Percentiles rank a stretch among this genome's conserved stretches.
Evolutionary conservation across 2,329 filamentous ascomycete species (phyloP).

Genomic region (Botryotinia globosa): DNA sequence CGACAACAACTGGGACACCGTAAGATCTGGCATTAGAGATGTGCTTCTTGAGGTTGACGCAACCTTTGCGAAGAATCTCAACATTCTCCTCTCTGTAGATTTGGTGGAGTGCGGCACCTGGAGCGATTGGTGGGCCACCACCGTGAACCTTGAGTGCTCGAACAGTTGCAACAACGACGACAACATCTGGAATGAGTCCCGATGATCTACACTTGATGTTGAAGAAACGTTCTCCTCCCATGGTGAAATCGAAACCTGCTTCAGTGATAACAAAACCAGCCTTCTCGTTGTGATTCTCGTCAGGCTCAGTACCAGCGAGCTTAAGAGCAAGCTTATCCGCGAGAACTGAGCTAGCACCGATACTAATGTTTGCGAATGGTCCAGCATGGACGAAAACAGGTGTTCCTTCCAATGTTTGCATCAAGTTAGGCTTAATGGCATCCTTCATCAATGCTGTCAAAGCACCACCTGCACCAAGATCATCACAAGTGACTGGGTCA

Average conservation of each 20-base stretch:
- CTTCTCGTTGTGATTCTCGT: conserved; percentile 79
- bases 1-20: conserved; percentile 90
- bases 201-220: conserved; percentile 99
- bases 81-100: conserved; percentile 94
- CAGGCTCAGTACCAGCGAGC: conserved; percentile 87
- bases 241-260: conserved; percentile 98
- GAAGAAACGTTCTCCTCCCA: conserved; percentile 99
- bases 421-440: conserved; percentile 97
- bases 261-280: conserved; percentile 94
- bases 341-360: conserved; percentile 91
- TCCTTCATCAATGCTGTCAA: conserved; percentile 95
- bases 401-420: conserved; percentile 97
- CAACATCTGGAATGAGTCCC: conserved; percentile 86
- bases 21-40: conserved; percentile 86
- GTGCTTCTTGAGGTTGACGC: conserved; percentile 93
- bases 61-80: conserved; percentile 84
- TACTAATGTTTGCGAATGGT: conserved; percentile 97
- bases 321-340: conserved; percentile 95
- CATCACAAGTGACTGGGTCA: conserved; percentile 92
- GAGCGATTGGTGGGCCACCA: conserved; percentile 88
- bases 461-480: conserved; percentile 88
- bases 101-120: conserved; percentile 78
- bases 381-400: conserved; percentile 97
- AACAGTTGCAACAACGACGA: conserved; percentile 93
- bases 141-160: conserved; percentile 96